Evolutionary conservation across 106 monocot species (phyloP), one percentile per base, ranked within the genome.

Genomic region (Vanilla planifolia): DNA sequence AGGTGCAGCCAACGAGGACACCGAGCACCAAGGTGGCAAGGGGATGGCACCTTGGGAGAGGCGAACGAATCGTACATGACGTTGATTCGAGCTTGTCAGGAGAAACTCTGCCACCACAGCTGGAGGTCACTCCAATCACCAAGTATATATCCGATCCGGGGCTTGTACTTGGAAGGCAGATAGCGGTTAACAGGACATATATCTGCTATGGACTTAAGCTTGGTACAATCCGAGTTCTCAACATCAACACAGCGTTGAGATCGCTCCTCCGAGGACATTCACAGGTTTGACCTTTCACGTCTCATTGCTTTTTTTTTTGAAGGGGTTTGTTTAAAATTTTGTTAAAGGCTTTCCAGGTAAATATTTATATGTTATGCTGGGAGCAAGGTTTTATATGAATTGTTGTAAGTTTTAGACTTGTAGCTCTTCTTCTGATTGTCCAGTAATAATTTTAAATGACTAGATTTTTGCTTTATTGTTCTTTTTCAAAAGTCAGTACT

Each of bases 91-190:
- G 84, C 62, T 25, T 81, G 47, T 61, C 78, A 3, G 91, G 84
- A 60, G 81, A 87, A 61, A 29, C 74, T 6, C 81, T 74, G 60
- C 80, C 89, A 3, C 90, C 96, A 8, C 96, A 96, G 76, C 91
- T 98, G 6, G 96, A 98, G 66, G 96, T 98, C 10, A 88, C 91
- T 33, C 96, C 96, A 16, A 98, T 98, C 53, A 98, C 96, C 2
- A 98, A 98, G 75, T 98, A 98, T 48, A 51, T 57, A 2, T 98
- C 96, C 1, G 96, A 98, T 62, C 96, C 96, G 0, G 85, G 91
- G 23, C 77, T 98, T 36, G 96, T 98, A 5, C 64, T 98, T 21
- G 96, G 96, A 7, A 83, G 96, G 30, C 96, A 98, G 87, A 98
- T 98, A 64, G 91, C 96, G 0, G 96, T 98, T 25, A 98, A 98